Percentiles rank a stretch among this genome's conserved stretches.
Evolutionary conservation across 208 protist species (phyloP).

Genomic region (Wallacemonas sp.): DNA sequence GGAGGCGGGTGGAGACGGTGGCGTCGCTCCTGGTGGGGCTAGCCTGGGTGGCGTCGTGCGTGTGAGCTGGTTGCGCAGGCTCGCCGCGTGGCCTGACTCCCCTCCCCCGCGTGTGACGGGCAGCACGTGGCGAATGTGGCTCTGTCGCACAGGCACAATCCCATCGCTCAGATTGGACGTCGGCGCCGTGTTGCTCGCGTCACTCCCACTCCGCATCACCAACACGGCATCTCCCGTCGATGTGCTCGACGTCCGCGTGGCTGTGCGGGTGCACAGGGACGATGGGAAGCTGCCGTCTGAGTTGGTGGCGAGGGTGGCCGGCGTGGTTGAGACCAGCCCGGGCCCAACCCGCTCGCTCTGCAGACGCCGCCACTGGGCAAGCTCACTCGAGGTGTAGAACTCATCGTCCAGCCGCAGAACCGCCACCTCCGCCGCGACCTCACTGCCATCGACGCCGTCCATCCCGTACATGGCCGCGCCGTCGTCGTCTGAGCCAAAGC

Average conservation of each 20-base stretch:
- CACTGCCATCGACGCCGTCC: background rate
- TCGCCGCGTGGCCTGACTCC: background rate
- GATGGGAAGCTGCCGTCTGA: slow-evolving; percentile 8
- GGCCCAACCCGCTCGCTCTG: slow-evolving; percentile 19
- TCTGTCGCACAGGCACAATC: background rate
- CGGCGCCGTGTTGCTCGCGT: background rate
- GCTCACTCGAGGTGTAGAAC: slow-evolving; percentile 29
- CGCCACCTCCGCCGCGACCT: slow-evolving; percentile 23
- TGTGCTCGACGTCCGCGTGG: slow-evolving; percentile 6
- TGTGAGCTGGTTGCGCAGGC: background rate
- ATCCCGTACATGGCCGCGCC: background rate
- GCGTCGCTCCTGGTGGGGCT: no score
- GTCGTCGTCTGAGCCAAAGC: no score
- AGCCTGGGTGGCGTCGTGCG: no score
- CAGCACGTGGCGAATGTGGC: slow-evolving; percentile 2
- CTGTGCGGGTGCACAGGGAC: slow-evolving; percentile 1
- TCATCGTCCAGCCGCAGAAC: slow-evolving; percentile 30
- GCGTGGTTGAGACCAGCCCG: slow-evolving; percentile 14
- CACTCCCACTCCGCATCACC: slow-evolving; percentile 10
- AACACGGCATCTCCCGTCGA: background rate
- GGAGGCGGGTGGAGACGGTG: no score
- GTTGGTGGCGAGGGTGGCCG: background rate
- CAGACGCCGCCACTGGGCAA: slow-evolving; percentile 28
- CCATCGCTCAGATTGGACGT: slow-evolving; percentile 5
- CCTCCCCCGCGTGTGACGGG: background rate